Conservation (phyloP, 2,329 filamentous ascomycete species). For the Fusarium fracticaudum region DNA sequence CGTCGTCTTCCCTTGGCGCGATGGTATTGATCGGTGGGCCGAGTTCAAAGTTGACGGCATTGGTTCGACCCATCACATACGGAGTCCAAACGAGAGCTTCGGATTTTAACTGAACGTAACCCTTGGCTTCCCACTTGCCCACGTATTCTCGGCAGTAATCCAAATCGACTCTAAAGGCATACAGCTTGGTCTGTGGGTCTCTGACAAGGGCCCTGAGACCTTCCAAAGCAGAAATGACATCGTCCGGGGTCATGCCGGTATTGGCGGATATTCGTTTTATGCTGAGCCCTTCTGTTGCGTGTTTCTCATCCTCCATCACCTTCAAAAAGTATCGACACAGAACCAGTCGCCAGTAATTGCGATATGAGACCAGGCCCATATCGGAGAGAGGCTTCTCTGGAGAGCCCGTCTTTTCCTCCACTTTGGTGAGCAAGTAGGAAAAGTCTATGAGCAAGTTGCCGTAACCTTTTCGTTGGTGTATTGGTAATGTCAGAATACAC, state of each 20-base stretch:
- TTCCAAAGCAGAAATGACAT: conserved; percentile 93
- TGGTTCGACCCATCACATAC: conserved; percentile 92
- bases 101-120: conserved; percentile 85
- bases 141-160: conserved; percentile 89
- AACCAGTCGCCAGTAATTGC: conserved; percentile 94
- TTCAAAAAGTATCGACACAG: conserved; percentile 85
- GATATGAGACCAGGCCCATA: conserved; percentile 96
- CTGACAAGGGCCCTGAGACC: conserved; percentile 88
- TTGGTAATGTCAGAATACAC: conserved; percentile 94
- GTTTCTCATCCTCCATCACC: conserved; percentile 42
- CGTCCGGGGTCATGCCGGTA: conserved; percentile 95
- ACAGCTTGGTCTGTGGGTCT: conserved; percentile 87
- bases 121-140: conserved; percentile 86
- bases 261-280: conserved; percentile 80
- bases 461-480: conserved; percentile 96
- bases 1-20: conserved; percentile 83
- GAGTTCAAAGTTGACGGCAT: conserved; percentile 83
- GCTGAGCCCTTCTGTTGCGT: conserved; percentile 61
- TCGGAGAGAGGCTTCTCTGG: conserved; percentile 97
- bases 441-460: conserved; percentile 98
- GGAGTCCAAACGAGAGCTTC: conserved; percentile 92
- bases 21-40: conserved; percentile 85
- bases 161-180: conserved; percentile 88
- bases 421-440: conserved; percentile 92
- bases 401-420: conserved; percentile 92